Conservation (phyloP, 1,284 basidiomycete genomes). For the Sanguinoderma infundibulare region DNA sequence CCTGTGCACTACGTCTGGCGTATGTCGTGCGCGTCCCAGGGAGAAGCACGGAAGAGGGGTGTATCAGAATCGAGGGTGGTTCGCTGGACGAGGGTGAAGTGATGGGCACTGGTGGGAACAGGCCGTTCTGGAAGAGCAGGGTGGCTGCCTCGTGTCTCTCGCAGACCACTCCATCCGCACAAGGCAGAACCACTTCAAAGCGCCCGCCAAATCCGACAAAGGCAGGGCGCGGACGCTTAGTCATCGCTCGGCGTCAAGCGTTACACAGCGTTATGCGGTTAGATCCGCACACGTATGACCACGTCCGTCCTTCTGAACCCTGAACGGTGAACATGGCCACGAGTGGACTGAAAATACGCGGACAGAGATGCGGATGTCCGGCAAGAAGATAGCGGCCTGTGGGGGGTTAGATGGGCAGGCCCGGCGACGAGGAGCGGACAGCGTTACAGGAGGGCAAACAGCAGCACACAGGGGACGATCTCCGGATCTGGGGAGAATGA, state of each 20-base stretch:
- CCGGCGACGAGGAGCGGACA: not conserved
- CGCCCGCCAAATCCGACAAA: not conserved
- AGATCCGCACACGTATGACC: not conserved
- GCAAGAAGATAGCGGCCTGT: not conserved
- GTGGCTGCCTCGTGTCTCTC: constrained; percentile 9
- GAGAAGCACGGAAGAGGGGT: constrained; percentile 17
- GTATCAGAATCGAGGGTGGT: constrained; percentile 9
- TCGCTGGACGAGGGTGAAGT: constrained; percentile 5
- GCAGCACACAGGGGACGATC: constrained; percentile 12
- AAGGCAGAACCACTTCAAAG: constrained; percentile 5
- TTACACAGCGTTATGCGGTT: not conserved
- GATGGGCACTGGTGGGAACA: constrained; percentile 8
- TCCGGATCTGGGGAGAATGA: constrained; percentile 20
- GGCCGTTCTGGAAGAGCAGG: constrained; percentile 5
- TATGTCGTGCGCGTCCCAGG: constrained; percentile 6
- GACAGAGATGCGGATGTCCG: not conserved
- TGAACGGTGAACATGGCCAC: no score
- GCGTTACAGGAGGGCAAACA: constrained; percentile 16
- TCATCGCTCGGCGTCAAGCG: not conserved
- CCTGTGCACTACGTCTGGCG: not conserved
- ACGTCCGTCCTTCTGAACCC: not conserved
- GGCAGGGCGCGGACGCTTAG: no score
- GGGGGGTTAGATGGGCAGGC: not conserved
- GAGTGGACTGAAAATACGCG: not conserved
- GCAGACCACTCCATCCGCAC: constrained; percentile 7